Evolutionary conservation across 768 basidiomycete genomes (phyloP).

Genomic region (Sporobolomyces phaffii): DNA sequence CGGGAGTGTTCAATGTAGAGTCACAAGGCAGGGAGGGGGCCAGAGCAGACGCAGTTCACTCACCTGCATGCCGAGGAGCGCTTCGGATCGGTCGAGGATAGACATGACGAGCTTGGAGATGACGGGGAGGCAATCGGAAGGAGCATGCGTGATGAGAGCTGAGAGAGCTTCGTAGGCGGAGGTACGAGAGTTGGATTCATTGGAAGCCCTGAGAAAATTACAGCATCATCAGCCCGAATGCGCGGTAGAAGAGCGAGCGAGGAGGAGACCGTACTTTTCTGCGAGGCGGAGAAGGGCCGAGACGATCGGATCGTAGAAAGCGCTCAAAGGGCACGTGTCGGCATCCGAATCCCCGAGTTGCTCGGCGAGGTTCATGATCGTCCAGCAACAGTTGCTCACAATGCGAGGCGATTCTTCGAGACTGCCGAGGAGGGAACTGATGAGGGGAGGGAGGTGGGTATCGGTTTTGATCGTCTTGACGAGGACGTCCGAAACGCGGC

Average conservation of each 20-base stretch:
- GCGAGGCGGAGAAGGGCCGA: slow-evolving; percentile 76
- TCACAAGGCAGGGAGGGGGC: no score
- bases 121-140: slow-evolving; percentile 68
- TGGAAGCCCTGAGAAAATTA: slow-evolving; percentile 53
- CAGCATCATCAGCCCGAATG: not conserved
- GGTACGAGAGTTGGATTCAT: slow-evolving; percentile 87
- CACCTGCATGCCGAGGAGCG: slow-evolving; percentile 74
- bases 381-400: slow-evolving; percentile 90
- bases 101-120: slow-evolving; percentile 76
- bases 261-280: slow-evolving; percentile 60
- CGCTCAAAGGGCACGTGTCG: slow-evolving; percentile 64
- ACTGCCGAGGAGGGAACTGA: slow-evolving; percentile 74
- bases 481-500: slow-evolving; percentile 85
- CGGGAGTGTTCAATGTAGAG: no score
- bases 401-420: slow-evolving; percentile 76
- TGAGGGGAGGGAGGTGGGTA: slow-evolving; percentile 72
- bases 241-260: not conserved
- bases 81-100: slow-evolving; percentile 84
- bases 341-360: slow-evolving; percentile 69
- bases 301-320: slow-evolving; percentile 82
- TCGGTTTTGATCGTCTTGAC: slow-evolving; percentile 74
- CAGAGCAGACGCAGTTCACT: slow-evolving; percentile 42
- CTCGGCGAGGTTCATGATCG: slow-evolving; percentile 88
- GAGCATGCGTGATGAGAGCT: slow-evolving; percentile 72
- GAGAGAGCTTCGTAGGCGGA: slow-evolving; percentile 95